Percentiles rank a stretch among this genome's conserved stretches.
phyloP scores from a whole-genome alignment of 176 grass and related monocot species.

The Aegilops sharonensis region DNA sequence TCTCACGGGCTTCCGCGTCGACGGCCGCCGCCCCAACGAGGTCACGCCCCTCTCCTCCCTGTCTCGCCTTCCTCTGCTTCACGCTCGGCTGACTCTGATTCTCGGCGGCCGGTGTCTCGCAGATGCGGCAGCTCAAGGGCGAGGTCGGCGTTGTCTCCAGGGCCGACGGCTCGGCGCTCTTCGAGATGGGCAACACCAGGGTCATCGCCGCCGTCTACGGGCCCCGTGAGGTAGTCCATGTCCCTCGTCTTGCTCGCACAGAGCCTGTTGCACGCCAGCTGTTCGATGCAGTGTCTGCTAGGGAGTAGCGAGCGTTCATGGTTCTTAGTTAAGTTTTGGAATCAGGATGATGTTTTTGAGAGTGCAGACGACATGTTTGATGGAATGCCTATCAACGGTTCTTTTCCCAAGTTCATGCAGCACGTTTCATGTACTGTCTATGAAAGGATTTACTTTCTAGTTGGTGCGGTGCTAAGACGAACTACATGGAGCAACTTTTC shows the following conservation, averaged over 20 bases:
- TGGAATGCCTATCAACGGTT: too few species aligned
- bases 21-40: slow-evolving; percentile 78
- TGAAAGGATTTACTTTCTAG: too few species aligned
- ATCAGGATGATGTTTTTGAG: too few species aligned
- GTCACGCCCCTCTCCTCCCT: slow-evolving; percentile 16
- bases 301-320: too few species aligned
- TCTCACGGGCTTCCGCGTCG: slow-evolving; percentile 83
- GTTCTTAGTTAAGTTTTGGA: too few species aligned
- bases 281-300: not conserved
- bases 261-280: not conserved
- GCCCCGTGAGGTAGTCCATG: slow-evolving; percentile 51
- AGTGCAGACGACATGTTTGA: too few species aligned
- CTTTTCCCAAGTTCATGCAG: too few species aligned
- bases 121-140: slow-evolving; percentile 33
- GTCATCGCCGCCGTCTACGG: slow-evolving; percentile 90
- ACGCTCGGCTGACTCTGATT: not conserved
- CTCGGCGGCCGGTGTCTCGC: not conserved
- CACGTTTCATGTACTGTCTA: too few species aligned
- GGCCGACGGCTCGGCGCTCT: slow-evolving; percentile 79
- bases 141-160: not conserved
- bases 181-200: slow-evolving; percentile 97
- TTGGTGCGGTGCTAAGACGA: too few species aligned
- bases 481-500: too few species aligned
- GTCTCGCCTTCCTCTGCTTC: not conserved
- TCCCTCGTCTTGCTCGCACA: too few species aligned